A percentile compares a stretch with the other conserved stretches of the same genome.
These are phyloP conservation scores for Ophiostoma fasciatum DNA, from an alignment of 2,329 filamentous ascomycete species.

Conservation along the genomic window DNA sequence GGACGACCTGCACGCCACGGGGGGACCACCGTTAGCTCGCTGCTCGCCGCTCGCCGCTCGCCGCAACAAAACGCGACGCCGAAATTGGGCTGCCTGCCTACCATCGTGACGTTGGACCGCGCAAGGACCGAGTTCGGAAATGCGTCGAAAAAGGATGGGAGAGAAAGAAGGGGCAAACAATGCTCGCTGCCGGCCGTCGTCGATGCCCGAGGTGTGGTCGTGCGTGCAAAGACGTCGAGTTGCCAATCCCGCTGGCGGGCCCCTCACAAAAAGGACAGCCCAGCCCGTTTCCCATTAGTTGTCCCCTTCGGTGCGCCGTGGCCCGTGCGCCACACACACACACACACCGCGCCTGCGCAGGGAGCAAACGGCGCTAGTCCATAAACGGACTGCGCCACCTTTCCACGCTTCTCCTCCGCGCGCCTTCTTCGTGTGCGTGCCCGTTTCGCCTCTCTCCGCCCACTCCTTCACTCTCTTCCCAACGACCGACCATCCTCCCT, in stretches of 20 bases:
- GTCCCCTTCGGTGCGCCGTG: slow-evolving; percentile 11
- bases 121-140: too few species aligned
- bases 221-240: slow-evolving; percentile 4
- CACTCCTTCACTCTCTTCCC: too few species aligned
- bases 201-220: too few species aligned
- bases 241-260: slow-evolving; percentile 9
- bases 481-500: neutral
- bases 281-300: slow-evolving; percentile 13
- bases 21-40: too few species aligned
- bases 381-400: slow-evolving; percentile 3
- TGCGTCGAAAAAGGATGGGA: too few species aligned
- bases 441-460: neutral
- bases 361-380: slow-evolving; percentile 3
- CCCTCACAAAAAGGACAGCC: slow-evolving; percentile 8
- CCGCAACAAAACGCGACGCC: too few species aligned
- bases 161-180: too few species aligned
- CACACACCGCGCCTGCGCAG: neutral
- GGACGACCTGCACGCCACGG: too few species aligned
- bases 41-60: too few species aligned
- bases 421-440: slow-evolving; percentile 3
- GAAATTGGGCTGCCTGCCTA: too few species aligned
- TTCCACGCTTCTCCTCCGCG: slow-evolving; percentile 1
- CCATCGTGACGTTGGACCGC: too few species aligned
- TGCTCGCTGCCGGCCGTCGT: too few species aligned
- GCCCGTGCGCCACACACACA: slow-evolving; percentile 9